Percentiles rank a stretch among this genome's conserved stretches.
Conservation (phyloP, 2,329 filamentous ascomycete genomes). For the Talaromyces sp. region DNA sequence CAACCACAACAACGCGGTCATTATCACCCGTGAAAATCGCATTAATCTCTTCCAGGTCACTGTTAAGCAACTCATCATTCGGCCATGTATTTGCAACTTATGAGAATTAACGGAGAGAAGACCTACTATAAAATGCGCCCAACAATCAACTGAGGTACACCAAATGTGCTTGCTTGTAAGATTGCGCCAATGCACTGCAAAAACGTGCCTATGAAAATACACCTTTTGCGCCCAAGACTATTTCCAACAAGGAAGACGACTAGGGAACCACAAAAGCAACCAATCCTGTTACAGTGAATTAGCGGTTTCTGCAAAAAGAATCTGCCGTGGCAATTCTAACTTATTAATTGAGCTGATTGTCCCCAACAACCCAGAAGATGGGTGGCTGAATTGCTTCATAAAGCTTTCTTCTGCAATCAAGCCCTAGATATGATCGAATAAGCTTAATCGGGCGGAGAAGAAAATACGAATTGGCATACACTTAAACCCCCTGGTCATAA, state of each 20-base stretch:
- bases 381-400: neutral
- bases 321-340: neutral
- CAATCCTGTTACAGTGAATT: neutral
- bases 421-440: neutral
- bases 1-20: neutral
- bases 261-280: neutral
- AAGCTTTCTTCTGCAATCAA: neutral
- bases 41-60: slow-evolving; percentile 12
- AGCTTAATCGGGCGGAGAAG: neutral
- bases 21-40: slow-evolving; percentile 10
- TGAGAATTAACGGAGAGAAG: neutral
- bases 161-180: neutral
- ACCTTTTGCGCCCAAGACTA: neutral
- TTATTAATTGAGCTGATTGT: neutral
- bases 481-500: neutral
- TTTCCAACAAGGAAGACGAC: neutral
- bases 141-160: neutral
- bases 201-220: neutral
- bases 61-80: neutral
- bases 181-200: neutral
- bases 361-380: neutral
- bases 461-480: neutral
- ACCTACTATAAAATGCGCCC: neutral
- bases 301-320: too few relatives aligned
- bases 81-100: neutral